These are phyloP conservation scores for Globisporangium emineosum DNA, from an alignment of 352 stramenopile species.

Conservation along the genomic window DNA sequence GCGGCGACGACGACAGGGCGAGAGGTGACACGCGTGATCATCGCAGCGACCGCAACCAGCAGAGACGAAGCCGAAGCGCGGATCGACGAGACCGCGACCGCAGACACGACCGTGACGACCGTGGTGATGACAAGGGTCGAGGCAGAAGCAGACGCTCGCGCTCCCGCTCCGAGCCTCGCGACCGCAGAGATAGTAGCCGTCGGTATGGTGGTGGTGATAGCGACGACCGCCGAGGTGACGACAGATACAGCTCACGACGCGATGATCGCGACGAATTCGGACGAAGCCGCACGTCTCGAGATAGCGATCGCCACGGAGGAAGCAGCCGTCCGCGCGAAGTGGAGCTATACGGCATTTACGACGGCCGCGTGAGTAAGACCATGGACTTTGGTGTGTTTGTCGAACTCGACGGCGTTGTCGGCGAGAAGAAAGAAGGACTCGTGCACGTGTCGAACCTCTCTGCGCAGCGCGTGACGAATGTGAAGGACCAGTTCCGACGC, in stretches of 20 bases:
- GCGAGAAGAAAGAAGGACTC: slow-evolving; percentile 88
- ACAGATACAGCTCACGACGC: slow-evolving; percentile 22
- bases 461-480: slow-evolving; percentile 79
- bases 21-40: neutral
- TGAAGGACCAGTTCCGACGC: slow-evolving; percentile 84
- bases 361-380: slow-evolving; percentile 91
- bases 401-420: slow-evolving; percentile 79
- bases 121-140: slow-evolving; percentile 26
- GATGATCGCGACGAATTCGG: slow-evolving; percentile 31
- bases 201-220: slow-evolving; percentile 3
- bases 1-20: neutral
- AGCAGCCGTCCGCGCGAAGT: slow-evolving; percentile 34
- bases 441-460: slow-evolving; percentile 95
- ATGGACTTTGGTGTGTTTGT: slow-evolving; percentile 98
- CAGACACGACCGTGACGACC: slow-evolving; percentile 19
- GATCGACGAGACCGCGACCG: slow-evolving; percentile 28
- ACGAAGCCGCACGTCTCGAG: slow-evolving; percentile 10
- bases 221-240: slow-evolving; percentile 26
- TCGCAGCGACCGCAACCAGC: slow-evolving; percentile 1
- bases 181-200: slow-evolving; percentile 7
- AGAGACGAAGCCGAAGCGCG: slow-evolving; percentile 14
- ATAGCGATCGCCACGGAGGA: slow-evolving; percentile 6
- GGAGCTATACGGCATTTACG: slow-evolving; percentile 95
- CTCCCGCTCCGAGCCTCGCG: slow-evolving; percentile 29
- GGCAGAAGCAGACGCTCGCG: slow-evolving; percentile 30